A percentile compares a stretch with the other conserved stretches of the same genome.
These are phyloP conservation scores for Sporothrix protearum DNA, from an alignment of 2,329 filamentous ascomycete genomes.

Conservation along the genomic window DNA sequence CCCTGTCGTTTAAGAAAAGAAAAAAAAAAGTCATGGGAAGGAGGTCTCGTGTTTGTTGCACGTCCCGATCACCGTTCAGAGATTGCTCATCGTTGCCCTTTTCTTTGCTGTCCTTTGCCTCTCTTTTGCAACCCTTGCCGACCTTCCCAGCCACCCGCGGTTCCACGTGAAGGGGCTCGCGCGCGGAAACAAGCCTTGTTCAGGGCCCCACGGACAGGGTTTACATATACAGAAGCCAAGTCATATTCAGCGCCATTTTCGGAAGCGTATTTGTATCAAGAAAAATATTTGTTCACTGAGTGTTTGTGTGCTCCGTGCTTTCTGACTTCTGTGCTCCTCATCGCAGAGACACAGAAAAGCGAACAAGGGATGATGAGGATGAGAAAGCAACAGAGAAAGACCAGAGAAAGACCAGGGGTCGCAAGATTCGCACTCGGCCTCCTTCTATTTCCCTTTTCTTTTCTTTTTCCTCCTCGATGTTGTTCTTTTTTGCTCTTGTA, in stretches of 20 bases:
- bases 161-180: slow-evolving; percentile 19
- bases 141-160: slow-evolving; percentile 16
- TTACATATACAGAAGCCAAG: background rate
- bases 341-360: background rate
- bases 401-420: background rate
- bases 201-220: background rate
- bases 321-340: background rate
- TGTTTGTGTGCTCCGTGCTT: background rate
- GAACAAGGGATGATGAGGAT: slow-evolving; percentile 9
- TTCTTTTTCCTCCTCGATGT: background rate
- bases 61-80: background rate
- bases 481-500: background rate
- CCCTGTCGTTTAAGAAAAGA: background rate
- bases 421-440: background rate
- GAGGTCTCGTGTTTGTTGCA: background rate
- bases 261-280: background rate
- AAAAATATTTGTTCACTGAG: background rate
- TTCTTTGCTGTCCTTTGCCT: background rate
- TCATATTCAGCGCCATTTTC: background rate
- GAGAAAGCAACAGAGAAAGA: background rate
- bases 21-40: background rate
- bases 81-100: background rate
- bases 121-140: background rate
- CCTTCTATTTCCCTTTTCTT: slow-evolving; percentile 8
- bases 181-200: background rate